Conservation (phyloP, 2,329 filamentous ascomycete species). For the Aspergillus cejpii region DNA sequence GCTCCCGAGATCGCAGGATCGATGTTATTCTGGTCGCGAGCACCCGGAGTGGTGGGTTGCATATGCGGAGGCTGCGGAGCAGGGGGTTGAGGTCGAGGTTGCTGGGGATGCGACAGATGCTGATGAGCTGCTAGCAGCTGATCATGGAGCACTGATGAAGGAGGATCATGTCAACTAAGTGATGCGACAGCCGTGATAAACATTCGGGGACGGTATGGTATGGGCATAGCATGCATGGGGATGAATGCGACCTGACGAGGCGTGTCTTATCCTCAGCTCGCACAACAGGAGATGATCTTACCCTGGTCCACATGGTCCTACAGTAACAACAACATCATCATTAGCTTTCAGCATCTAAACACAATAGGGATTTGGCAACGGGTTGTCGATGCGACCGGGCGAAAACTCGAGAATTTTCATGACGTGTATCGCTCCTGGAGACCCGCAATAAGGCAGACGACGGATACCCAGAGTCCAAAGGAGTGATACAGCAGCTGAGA, state of each 20-base stretch:
- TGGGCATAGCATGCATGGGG: neutral
- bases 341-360: neutral
- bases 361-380: neutral
- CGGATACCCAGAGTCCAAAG: neutral
- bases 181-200: neutral
- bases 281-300: slow-evolving; percentile 27
- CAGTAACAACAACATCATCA: slow-evolving; percentile 8
- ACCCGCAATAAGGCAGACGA: neutral
- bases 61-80: slow-evolving; percentile 38
- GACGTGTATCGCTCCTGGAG: neutral
- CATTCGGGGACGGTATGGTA: neutral
- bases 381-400: slow-evolving; percentile 10
- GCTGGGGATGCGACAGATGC: slow-evolving; percentile 41
- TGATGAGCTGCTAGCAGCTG: slow-evolving; percentile 51
- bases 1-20: slow-evolving; percentile 53
- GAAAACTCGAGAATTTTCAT: neutral
- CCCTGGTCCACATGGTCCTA: slow-evolving; percentile 44
- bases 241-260: neutral
- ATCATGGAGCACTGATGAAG: slow-evolving; percentile 52
- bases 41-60: slow-evolving; percentile 37
- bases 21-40: slow-evolving; percentile 49
- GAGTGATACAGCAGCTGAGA: neutral
- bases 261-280: neutral
- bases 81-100: slow-evolving; percentile 36
- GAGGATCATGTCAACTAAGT: slow-evolving; percentile 10